These are phyloP conservation scores for Groenewaldozyma salmanticensis DNA, from an alignment of 805 yeast genomes.

Conservation along the genomic window DNA sequence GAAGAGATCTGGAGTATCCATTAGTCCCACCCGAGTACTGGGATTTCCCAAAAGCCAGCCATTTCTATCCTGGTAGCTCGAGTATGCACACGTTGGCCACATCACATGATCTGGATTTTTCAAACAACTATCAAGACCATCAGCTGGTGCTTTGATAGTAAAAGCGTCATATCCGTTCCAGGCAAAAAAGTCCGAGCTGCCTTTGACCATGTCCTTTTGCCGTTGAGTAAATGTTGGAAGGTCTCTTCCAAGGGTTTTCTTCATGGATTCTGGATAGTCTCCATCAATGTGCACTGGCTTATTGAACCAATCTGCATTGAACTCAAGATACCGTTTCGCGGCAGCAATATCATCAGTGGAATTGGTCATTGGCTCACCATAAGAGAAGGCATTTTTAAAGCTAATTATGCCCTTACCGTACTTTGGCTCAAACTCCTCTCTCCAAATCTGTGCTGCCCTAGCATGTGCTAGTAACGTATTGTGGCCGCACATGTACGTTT, in stretches of 20 bases:
- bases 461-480: constrained; percentile 21
- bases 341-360: constrained; percentile 20
- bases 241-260: constrained; percentile 17
- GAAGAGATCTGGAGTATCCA: constrained; percentile 14
- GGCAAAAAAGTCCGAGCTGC: constrained; percentile 26
- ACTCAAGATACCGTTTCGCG: constrained; percentile 21
- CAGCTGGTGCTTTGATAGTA: constrained; percentile 14
- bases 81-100: constrained; percentile 24
- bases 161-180: constrained; percentile 25
- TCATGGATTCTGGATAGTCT: constrained; percentile 23
- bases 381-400: constrained; percentile 20
- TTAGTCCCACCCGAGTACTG: constrained; percentile 21
- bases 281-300: constrained; percentile 25
- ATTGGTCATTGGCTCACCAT: constrained; percentile 22
- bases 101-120: constrained; percentile 15
- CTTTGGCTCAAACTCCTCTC: constrained; percentile 19
- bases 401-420: constrained; percentile 22
- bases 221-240: constrained; percentile 21
- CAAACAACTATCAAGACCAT: constrained; percentile 21
- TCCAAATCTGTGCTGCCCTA: constrained; percentile 18
- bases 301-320: constrained; percentile 20
- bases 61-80: constrained; percentile 11
- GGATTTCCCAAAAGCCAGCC: constrained; percentile 12
- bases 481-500: constrained; percentile 12
- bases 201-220: constrained; percentile 19